These are phyloP conservation scores for Clavaria fumosa DNA, from an alignment of 768 basidiomycete species.

Conservation along the genomic window DNA sequence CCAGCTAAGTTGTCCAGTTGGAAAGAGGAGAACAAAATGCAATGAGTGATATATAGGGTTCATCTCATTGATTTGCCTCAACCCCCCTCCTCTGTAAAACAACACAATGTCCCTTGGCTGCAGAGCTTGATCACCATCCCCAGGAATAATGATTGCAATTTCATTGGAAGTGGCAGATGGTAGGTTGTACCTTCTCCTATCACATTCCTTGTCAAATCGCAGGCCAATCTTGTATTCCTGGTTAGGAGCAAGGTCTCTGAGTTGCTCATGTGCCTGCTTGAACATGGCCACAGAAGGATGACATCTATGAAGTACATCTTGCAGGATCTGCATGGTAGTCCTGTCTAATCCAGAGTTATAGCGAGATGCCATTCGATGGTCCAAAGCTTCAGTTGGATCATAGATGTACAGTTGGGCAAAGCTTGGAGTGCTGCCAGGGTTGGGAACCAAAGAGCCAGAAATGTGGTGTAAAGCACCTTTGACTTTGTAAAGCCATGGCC, in stretches of 20 bases:
- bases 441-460: constrained; percentile 19
- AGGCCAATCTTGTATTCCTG: constrained; percentile 6
- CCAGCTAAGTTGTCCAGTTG: too few species aligned
- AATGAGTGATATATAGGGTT: too few species aligned
- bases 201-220: too few species aligned
- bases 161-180: too few species aligned
- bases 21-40: too few species aligned
- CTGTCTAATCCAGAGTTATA: constrained; percentile 6
- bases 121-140: too few species aligned
- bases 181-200: too few species aligned
- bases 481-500: constrained; percentile 16
- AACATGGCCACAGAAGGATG: constrained; percentile 16
- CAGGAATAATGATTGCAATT: constrained; percentile 28
- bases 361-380: constrained; percentile 8
- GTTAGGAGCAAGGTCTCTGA: neutral
- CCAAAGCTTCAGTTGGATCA: constrained; percentile 19
- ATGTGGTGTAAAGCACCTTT: constrained; percentile 21
- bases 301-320: constrained; percentile 8
- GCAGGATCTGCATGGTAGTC: constrained; percentile 12
- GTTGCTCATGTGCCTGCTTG: too few species aligned
- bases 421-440: constrained; percentile 9
- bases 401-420: constrained; percentile 28
- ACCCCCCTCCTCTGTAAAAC: too few species aligned
- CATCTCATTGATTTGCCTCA: too few species aligned
- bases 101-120: too few species aligned